phyloP scores from a whole-genome alignment of 2,329 filamentous ascomycete species.

The Setomelanomma holmii region DNA sequence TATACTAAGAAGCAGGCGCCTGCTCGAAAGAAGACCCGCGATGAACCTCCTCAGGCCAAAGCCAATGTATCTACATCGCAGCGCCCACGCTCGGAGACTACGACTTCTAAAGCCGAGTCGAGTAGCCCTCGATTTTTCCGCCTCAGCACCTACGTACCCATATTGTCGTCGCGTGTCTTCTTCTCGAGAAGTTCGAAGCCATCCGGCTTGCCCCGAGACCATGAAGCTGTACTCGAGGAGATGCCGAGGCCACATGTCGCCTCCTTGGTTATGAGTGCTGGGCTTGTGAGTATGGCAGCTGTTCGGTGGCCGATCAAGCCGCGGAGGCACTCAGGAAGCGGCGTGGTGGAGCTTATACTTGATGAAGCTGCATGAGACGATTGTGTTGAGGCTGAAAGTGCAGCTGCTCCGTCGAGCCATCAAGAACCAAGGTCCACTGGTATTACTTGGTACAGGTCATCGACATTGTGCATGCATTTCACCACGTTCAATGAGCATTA shows the following conservation, averaged over 20 bases:
- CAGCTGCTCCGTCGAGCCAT: neutral
- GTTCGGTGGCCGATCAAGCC: slow-evolving; percentile 30
- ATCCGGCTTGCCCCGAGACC: slow-evolving; percentile 27
- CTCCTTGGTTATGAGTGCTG: slow-evolving; percentile 42
- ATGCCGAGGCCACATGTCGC: slow-evolving; percentile 40
- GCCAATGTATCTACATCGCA: slow-evolving; percentile 17
- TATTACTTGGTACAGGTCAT: too few species aligned
- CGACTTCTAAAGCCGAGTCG: slow-evolving; percentile 16
- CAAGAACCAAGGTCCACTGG: too few species aligned
- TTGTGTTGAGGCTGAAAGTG: neutral
- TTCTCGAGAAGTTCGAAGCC: slow-evolving; percentile 34
- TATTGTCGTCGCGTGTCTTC: slow-evolving; percentile 43
- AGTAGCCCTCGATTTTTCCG: slow-evolving; percentile 42
- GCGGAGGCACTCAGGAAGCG: slow-evolving; percentile 9
- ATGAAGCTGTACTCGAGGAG: slow-evolving; percentile 36
- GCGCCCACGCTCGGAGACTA: slow-evolving; percentile 28
- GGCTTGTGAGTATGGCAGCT: slow-evolving; percentile 42
- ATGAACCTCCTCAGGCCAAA: slow-evolving; percentile 1
- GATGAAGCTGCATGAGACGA: slow-evolving; percentile 9
- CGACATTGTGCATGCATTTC: too few species aligned
- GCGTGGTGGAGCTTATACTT: slow-evolving; percentile 25
- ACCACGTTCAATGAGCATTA: too few species aligned
- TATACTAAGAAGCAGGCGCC: slow-evolving; percentile 16
- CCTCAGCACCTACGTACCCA: slow-evolving; percentile 39
- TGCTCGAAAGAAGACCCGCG: slow-evolving; percentile 23